Conservation (phyloP, 2,329 filamentous ascomycete species). For the Coniochaeta sp. region DNA sequence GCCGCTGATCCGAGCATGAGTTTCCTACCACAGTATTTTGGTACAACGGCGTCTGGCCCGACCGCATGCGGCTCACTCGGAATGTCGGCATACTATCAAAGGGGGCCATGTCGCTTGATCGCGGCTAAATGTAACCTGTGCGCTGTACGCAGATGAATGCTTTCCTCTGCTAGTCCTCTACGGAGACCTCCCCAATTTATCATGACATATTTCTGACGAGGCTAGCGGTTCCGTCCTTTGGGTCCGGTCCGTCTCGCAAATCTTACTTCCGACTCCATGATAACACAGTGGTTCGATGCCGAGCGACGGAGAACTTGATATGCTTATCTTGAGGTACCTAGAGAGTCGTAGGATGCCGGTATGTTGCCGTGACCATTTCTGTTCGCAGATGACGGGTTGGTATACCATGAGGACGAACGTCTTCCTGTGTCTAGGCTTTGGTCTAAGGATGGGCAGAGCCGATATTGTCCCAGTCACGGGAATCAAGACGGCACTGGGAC, state of each 20-base stretch:
- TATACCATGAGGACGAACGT: not conserved
- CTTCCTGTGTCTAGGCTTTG: not conserved
- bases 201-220: not conserved
- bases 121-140: not conserved
- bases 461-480: not conserved
- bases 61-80: not conserved
- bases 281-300: not conserved
- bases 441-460: not conserved
- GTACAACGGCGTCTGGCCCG: not conserved
- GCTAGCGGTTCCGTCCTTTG: not conserved
- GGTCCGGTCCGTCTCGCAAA: not conserved
- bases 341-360: not conserved
- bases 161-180: not conserved
- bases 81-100: not conserved
- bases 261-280: not conserved
- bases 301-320: not conserved
- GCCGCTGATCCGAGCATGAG: not conserved
- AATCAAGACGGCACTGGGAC: not conserved
- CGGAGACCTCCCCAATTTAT: not conserved
- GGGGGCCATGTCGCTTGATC: not conserved
- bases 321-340: too few relatives aligned
- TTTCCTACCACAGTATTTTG: not conserved
- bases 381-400: not conserved
- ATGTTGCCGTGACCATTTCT: not conserved
- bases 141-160: not conserved